Base-by-base conservation (phyloP, 2,329 filamentous ascomycete species). In the Fusarium sterilihyphosum region DNA sequence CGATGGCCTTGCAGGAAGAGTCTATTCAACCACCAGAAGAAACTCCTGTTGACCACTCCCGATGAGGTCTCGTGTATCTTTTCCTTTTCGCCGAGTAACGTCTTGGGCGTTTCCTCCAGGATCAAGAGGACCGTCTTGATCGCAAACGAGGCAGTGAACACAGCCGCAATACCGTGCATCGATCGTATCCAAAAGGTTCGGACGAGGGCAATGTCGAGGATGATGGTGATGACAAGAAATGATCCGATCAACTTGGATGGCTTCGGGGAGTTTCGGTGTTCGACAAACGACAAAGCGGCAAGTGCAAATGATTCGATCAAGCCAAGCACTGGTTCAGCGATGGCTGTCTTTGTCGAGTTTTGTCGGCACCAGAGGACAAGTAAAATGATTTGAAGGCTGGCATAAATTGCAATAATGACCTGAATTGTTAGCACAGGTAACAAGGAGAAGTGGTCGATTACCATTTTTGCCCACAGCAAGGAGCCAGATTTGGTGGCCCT, bases 11-110 rank as follows among this genome's bases (percentile, higher is more conserved):
- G 59, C 3, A 72, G 56, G 31, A 84, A 77, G 11, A 84, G 61
- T 4, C 57, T 24, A 35, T 83, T 83, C 18, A 84, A 60, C 82
- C 82, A 84, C 80, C 80, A 81, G 52, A 83, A 83, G 8, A 83
- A 44, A 18, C 78, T 81, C n/a, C 81, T 72, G 46, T 74, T 83
- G 12, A 84, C 68, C 16, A 82, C 54, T 0, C 82, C 82, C 1
- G 79, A 80, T 1, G 80, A 82, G 0, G 77, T 78, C 66, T 85
- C 84, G 1, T 71, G 61, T 24, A 78, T 59, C 43, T 73, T 68
- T n/a, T 77, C 49, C 11, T 74, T 75, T n/a, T 77, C 74, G 31
- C 56, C 61, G 4, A 53, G 22, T 10, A 73, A n/a, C 1, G 61
- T 49, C 54, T 84, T 84, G 3, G 80, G 76, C 0, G 72, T 57